Base-by-base conservation (phyloP, 139 green algal species). In the Dunaliella primolecta region DNA sequence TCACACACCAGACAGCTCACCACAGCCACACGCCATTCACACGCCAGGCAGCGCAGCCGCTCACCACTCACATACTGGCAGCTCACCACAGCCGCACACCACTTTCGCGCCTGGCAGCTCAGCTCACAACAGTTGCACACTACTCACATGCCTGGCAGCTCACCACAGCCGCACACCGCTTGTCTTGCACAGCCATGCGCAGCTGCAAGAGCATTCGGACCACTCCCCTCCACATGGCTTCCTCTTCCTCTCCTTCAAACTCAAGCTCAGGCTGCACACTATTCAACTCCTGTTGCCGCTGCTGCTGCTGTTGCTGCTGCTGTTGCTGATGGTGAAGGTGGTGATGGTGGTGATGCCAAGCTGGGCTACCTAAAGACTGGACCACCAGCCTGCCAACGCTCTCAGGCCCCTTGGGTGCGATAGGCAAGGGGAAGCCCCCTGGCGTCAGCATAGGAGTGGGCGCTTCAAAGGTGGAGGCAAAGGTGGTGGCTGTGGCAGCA, bases 321-420 rank as follows among this genome's bases (percentile, higher is more conserved):
- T 64, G 46, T 7, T 25, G 46, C 46, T 64, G 46, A n/a, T 7
- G 15, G 7, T 64, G 46, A 7, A 7, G 46, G 7, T 64, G 46
- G 7, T 64, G 46, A 7, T 64, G 46, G 46, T 64, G 46, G 46
- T 25, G 46, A 7, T 64, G 46, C 91, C 93, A 94, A 0, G 36
- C 84, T 2, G 85, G 57, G 1, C 72, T 71, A 0, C 89, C 91
- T 0, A 94, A 79, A 0, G 89, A 93, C 83, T 94, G 85, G 0
- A 95, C 84, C 2, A 90, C 89, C 29, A 95, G 72, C 31, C 92
- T 84, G 0, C 92, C 90, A 24, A 94, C 86, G 0, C 25, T 64
- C 0, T 75, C 86, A 29, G 89, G 84, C 0, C 86, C 83, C n/a
- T 77, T 81, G 81, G 46, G 80, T 2, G 38, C 82, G 23, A 57